Percentiles rank a stretch among this genome's conserved stretches.
These are phyloP conservation scores for Ilyonectria sp. DNA, from an alignment of 2,329 filamentous ascomycete genomes.

Conservation along the genomic window DNA sequence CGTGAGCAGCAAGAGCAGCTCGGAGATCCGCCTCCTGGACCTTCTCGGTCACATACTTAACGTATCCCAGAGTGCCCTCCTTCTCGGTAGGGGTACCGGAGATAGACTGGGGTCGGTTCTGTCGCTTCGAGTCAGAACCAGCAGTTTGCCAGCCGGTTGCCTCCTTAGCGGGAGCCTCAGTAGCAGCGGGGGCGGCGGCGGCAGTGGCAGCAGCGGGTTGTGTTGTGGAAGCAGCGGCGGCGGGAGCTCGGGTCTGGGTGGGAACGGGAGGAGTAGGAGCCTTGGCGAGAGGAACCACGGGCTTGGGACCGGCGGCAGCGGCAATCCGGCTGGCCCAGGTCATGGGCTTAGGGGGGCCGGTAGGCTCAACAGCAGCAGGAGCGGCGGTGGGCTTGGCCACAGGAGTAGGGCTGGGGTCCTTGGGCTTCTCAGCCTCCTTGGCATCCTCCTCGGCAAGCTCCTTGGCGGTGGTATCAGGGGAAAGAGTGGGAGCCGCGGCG, in stretches of 20 bases:
- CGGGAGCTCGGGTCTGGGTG: slow-evolving; percentile 67
- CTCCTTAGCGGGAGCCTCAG: slow-evolving; percentile 66
- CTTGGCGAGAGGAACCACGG: slow-evolving; percentile 71
- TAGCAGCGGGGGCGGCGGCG: slow-evolving; percentile 55
- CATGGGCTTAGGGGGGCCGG: slow-evolving; percentile 71
- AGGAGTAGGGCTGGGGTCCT: slow-evolving; percentile 72
- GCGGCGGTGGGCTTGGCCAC: slow-evolving; percentile 52
- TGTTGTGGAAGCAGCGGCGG: slow-evolving; percentile 55
- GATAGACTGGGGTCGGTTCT: slow-evolving; percentile 80
- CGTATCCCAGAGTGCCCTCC: slow-evolving; percentile 86
- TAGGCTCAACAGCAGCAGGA: slow-evolving; percentile 62
- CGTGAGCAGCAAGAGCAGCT: slow-evolving; percentile 78
- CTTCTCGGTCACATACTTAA: slow-evolving; percentile 95
- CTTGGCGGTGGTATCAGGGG: slow-evolving; percentile 66
- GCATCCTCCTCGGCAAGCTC: slow-evolving; percentile 70
- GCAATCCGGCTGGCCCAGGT: slow-evolving; percentile 82
- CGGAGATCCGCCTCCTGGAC: slow-evolving; percentile 83
- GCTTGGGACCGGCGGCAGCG: slow-evolving; percentile 69
- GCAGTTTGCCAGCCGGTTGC: slow-evolving; percentile 85
- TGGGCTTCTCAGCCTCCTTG: slow-evolving; percentile 76
- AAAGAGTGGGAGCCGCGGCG: slow-evolving; percentile 53
- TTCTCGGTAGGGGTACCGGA: slow-evolving; percentile 75
- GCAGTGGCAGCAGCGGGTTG: slow-evolving; percentile 59
- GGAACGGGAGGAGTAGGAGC: slow-evolving; percentile 67
- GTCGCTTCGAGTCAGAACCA: slow-evolving; percentile 86